These are phyloP conservation scores for Arthrobotrys conoides DNA, from an alignment of 2,329 filamentous ascomycete species.

Conservation along the genomic window DNA sequence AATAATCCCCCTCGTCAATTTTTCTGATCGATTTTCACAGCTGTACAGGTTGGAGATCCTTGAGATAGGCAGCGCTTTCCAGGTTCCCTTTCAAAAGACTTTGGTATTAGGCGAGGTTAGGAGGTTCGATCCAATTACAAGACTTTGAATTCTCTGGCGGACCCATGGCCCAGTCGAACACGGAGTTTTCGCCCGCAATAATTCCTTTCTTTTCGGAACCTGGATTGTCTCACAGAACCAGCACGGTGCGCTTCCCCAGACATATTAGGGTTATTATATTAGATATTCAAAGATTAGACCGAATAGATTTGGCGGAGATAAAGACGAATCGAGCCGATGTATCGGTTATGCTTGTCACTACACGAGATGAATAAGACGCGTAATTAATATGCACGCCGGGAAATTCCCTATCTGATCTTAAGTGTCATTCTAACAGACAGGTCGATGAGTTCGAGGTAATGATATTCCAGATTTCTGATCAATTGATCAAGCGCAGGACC, in stretches of 20 bases:
- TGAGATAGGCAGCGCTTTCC: constrained; percentile 45
- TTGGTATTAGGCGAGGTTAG: constrained; percentile 41
- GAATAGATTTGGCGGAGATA: constrained; percentile 2
- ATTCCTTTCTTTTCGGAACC: constrained; percentile 2
- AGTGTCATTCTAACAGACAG: constrained; percentile 21
- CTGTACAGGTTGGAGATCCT: constrained; percentile 43
- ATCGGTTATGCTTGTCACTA: constrained; percentile 26
- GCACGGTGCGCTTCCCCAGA: constrained; percentile 4
- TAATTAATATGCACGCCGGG: neutral
- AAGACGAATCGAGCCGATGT: neutral
- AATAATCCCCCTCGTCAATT: neutral
- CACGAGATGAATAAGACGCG: constrained; percentile 4
- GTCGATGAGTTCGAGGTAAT: constrained; percentile 15
- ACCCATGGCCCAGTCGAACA: neutral
- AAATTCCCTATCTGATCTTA: neutral
- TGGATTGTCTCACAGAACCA: neutral
- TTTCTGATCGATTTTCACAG: constrained; percentile 4
- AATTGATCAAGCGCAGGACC: neutral
- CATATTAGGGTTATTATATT: too few relatives aligned
- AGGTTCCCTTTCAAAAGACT: constrained; percentile 10
- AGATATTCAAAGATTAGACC: constrained; percentile 5
- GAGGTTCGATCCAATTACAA: constrained; percentile 23
- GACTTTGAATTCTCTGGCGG: neutral
- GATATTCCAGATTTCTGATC: neutral
- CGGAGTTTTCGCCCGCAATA: constrained; percentile 14